Evolutionary conservation across 2,329 filamentous ascomycete species (phyloP).

Genomic region (Aspergillus alliaceus): DNA sequence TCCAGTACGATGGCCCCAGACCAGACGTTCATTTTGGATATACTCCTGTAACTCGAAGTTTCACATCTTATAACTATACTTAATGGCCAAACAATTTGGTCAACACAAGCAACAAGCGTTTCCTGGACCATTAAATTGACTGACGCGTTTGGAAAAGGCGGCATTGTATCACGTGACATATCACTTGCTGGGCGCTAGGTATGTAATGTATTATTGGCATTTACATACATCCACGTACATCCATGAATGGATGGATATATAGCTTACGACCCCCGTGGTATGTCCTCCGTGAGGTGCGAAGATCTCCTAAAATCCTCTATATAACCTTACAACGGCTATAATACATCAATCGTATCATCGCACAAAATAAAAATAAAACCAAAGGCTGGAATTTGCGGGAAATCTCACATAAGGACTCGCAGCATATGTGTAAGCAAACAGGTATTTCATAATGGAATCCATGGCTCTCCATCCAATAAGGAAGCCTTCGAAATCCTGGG

Average conservation of each 20-base stretch:
- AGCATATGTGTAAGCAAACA: conserved; percentile 22
- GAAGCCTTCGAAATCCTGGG: background rate
- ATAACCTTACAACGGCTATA: conserved; percentile 17
- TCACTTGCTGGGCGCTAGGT: background rate
- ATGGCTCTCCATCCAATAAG: conserved; percentile 4
- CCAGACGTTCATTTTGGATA: conserved; percentile 38
- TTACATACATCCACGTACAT: too few relatives aligned
- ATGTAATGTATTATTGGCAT: background rate
- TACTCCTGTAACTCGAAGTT: background rate
- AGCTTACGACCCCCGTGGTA: background rate
- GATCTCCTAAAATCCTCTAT: conserved; percentile 13
- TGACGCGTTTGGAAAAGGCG: conserved; percentile 6
- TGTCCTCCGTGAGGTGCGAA: background rate
- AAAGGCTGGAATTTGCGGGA: conserved; percentile 11
- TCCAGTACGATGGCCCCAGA: conserved; percentile 33
- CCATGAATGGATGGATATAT: too few relatives aligned
- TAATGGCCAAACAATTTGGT: background rate
- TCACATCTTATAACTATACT: conserved; percentile 14
- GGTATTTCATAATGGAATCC: conserved; percentile 19
- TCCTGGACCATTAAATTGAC: background rate
- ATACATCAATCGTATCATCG: conserved; percentile 19
- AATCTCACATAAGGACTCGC: conserved; percentile 23
- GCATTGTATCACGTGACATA: conserved; percentile 13
- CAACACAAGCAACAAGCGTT: background rate
- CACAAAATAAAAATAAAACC: conserved; percentile 9